Base-by-base conservation (phyloP, 345 rosid species). In the Brassica carinata region DNA sequence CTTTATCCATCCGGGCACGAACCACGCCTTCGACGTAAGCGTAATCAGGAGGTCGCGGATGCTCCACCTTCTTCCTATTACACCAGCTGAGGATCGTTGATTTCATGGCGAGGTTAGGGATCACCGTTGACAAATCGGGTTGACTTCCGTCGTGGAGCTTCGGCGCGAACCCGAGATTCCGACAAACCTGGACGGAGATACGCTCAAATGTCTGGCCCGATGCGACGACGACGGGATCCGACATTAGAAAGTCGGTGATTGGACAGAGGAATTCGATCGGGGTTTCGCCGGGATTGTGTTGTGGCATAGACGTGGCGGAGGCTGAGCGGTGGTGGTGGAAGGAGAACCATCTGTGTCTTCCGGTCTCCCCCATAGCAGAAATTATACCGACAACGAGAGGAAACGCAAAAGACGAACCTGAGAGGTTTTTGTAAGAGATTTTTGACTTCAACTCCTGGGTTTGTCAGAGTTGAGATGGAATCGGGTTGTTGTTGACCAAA, bases 171-270 rank as follows among this genome's bases (percentile, higher is more conserved):
- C 87, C 82, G 5, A 90, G 82, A 19, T 88, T 82, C 19, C 80
- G 83, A 66, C 98, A 94, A 68, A 89, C 93, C 40, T 90, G 87
- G 40, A 94, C 91, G 63, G 89, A 86, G 69, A 83, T 72, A 11
- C 96, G 87, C 57, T 94, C 98, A 30, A 89, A 94, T 26, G 96
- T 87, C 43, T 94, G 98, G 15, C 98, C 98, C 0, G 98, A 86
- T 26, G 94, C 84, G 38, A 94, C 91, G 27, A 94, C 90, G 1
- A 92, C 97, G 0, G 98, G 98, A 77, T 94, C 96, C 61, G 83
- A 80, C 97, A 94, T 92, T 3, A 94, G 70, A 4, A 83, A 82
- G 0, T 86, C 91, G 11, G 92, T 83, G 53, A 94, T 62, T 0
- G 97, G 93, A 45, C 98, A 94, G 13, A 89, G 34, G 64, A 92